Percentiles rank a stretch among this genome's conserved stretches.
Evolutionary conservation across 495 filamentous ascomycete genomes (phyloP).

Genomic region (Penicillium verhagenii): DNA sequence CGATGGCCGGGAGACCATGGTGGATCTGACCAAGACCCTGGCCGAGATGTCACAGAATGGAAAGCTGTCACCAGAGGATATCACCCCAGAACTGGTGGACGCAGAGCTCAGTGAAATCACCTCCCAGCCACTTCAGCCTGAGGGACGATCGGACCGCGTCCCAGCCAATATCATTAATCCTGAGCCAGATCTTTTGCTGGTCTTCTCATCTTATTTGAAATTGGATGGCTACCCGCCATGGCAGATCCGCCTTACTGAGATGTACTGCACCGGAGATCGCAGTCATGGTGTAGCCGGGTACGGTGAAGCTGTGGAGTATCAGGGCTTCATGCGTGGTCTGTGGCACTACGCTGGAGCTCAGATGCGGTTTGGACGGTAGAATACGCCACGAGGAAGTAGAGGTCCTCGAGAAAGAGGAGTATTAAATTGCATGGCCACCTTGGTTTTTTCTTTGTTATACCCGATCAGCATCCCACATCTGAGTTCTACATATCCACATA

Average conservation of each 20-base stretch:
- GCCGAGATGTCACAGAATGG: conserved; percentile 90
- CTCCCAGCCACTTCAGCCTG: conserved; percentile 31
- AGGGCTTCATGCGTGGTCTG: conserved; percentile 82
- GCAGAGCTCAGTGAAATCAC: conserved; percentile 72
- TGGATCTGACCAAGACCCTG: conserved; percentile 92
- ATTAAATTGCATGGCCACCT: not conserved
- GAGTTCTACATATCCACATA: not conserved
- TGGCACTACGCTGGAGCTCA: conserved; percentile 82
- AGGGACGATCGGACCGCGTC: conserved; percentile 1
- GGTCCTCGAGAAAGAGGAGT: not conserved
- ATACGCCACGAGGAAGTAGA: not conserved
- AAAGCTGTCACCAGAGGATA: conserved; percentile 75
- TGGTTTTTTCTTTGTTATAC: conserved; percentile 12
- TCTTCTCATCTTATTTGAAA: conserved; percentile 78
- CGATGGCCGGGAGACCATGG: conserved; percentile 88
- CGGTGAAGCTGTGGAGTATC: conserved; percentile 75
- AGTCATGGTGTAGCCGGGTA: conserved; percentile 35
- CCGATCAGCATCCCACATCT: conserved; percentile 9
- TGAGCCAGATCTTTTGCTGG: conserved; percentile 85
- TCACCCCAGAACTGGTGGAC: conserved; percentile 84
- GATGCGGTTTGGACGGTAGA: conserved; percentile 82
- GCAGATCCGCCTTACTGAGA: conserved; percentile 93
- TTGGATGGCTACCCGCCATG: conserved; percentile 93
- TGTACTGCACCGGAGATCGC: conserved; percentile 61
- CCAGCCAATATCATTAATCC: conserved; percentile 25